Base-by-base conservation (phyloP, 2,329 filamentous ascomycete genomes). In the Pseudogymnoascus sp. region DNA sequence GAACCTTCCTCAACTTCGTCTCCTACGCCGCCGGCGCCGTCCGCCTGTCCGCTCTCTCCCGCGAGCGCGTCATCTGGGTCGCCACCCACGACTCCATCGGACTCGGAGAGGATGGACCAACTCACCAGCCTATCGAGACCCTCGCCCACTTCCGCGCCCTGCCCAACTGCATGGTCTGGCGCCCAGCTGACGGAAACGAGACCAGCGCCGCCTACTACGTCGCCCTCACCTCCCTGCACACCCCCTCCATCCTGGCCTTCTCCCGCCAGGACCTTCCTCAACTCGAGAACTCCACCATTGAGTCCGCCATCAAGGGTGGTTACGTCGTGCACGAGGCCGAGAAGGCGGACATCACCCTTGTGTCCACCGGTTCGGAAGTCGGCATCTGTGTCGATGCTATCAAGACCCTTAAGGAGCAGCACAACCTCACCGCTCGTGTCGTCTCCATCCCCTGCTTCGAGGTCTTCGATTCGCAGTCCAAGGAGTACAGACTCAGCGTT, bases 121-220 rank as follows among this genome's bases (percentile, higher is more conserved):
- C 95, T 65, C 95, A 99, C 82, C 95, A 99, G 85, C 95, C 95
- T 78, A 96, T 99, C 72, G 95, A 99, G 87, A 96, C 92, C 51
- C 87, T 98, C 68, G 90, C 93, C 66, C 95, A 98, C 82, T 98
- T 98, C 92, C 93, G 95, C 78, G 95, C 95, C 69, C 86, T 98
- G 72, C 95, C 95, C 76, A 99, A 99, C 89, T 90, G 90, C 84
- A 96, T 98, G 91, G 93, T 98, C 74, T 98, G 95, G 95, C 93
- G 95, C 76, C 95, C 95, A 71, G 93, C 95, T 73, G 95, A 98
- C 75, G 93, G 93, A 75, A 98, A 98, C 83, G 95, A 99, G 90
- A 95, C 90, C 73, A 96, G 90, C 76, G 93, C 92, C 74, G 93
- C 95, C 71, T 99, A 98, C 87, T 98, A 98, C 82, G 84, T 96